These are phyloP conservation scores for Dalbergia cultrata DNA, from an alignment of 306 rosid genomes.

Conservation along the genomic window DNA sequence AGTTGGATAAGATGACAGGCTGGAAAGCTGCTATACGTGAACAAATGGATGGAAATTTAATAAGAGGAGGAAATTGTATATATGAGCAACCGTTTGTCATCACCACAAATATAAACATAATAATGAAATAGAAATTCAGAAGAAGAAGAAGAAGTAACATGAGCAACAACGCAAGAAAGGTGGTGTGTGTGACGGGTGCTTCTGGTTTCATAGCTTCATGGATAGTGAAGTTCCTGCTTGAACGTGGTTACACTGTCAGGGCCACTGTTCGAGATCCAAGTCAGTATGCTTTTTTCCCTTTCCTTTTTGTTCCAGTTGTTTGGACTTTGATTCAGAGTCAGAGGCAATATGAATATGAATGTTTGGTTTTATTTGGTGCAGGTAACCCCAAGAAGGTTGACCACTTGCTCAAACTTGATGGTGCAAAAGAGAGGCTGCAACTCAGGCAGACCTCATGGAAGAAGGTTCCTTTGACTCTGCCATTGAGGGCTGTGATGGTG, in stretches of 20 bases:
- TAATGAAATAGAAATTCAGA: no score
- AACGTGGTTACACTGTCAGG: conserved; percentile 58
- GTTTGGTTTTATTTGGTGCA: conserved; percentile 1
- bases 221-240: conserved; percentile 55
- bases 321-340: no score
- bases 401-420: conserved; percentile 57
- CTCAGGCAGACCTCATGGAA: conserved; percentile 57
- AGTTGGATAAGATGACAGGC: no score
- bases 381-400: conserved; percentile 48
- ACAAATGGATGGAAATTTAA: no score
- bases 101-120: no score
- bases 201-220: conserved; percentile 65
- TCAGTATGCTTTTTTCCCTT: neutral
- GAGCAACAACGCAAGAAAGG: conserved; percentile 37
- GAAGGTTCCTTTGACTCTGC: conserved; percentile 56
- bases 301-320: neutral
- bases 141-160: conserved; percentile 32
- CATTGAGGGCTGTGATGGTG: conserved; percentile 57
- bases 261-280: conserved; percentile 60
- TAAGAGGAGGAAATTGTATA: no score
- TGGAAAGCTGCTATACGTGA: no score
- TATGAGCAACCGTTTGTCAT: no score
- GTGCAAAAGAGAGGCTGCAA: conserved; percentile 61
- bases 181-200: conserved; percentile 61
- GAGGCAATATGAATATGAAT: no score